phyloP scores from a whole-genome alignment of 345 rosid species.

The Moricandia moricandioides region DNA sequence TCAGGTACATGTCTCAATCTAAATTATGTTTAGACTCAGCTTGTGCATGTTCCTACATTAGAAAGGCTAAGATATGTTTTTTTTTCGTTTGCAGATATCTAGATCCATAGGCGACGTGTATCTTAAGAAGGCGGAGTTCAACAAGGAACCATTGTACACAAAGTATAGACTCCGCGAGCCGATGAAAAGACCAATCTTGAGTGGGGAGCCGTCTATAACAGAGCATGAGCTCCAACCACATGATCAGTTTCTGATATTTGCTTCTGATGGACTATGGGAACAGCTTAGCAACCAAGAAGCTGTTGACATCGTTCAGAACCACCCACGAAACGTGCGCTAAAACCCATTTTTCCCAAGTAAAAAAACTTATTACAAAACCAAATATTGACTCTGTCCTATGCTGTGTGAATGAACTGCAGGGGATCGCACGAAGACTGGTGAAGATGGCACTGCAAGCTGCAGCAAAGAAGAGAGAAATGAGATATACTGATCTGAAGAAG shows the following conservation, averaged over 20 bases:
- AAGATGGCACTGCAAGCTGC: slow-evolving; percentile 60
- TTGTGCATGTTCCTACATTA: neutral
- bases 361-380: neutral
- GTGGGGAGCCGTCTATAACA: slow-evolving; percentile 78
- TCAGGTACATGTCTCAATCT: slow-evolving; percentile 53
- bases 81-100: slow-evolving; percentile 56
- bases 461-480: slow-evolving; percentile 48
- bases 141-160: slow-evolving; percentile 80
- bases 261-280: slow-evolving; percentile 99
- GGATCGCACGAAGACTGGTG: slow-evolving; percentile 70
- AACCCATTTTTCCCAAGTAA: neutral
- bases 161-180: slow-evolving; percentile 87
- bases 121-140: slow-evolving; percentile 82
- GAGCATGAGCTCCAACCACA: slow-evolving; percentile 66
- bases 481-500: slow-evolving; percentile 74
- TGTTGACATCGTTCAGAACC: slow-evolving; percentile 81
- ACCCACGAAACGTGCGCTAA: slow-evolving; percentile 65
- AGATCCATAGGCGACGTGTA: slow-evolving; percentile 94
- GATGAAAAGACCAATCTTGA: slow-evolving; percentile 75
- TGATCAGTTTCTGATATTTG: slow-evolving; percentile 81
- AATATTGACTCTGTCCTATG: neutral
- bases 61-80: neutral
- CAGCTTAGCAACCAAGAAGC: slow-evolving; percentile 92
- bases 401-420: slow-evolving; percentile 39
- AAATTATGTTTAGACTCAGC: neutral